Percentiles rank a stretch among this genome's conserved stretches.
phyloP scores from a whole-genome alignment of 1,284 basidiomycete species.

The Tranzscheliella williamsii region DNA sequence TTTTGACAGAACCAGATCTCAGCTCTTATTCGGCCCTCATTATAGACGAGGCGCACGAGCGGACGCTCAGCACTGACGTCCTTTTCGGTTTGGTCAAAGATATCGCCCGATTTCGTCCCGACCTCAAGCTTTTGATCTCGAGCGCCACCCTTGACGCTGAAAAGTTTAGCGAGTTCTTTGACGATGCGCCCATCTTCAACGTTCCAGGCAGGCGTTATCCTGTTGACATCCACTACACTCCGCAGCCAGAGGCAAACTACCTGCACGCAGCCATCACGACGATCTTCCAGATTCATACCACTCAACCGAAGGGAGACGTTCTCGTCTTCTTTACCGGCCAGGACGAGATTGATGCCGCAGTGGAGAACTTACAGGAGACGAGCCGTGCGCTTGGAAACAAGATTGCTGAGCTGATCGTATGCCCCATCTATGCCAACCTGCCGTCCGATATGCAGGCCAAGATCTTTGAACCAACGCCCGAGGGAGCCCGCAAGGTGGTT shows the following conservation, averaged over 20 bases:
- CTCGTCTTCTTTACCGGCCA: slow-evolving; percentile 97
- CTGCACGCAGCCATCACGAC: slow-evolving; percentile 98
- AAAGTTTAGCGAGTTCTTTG: slow-evolving; percentile 59
- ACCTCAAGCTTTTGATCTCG: slow-evolving; percentile 57
- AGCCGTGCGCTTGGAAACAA: slow-evolving; percentile 92
- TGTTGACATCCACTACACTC: slow-evolving; percentile 92
- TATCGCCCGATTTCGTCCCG: slow-evolving; percentile 57
- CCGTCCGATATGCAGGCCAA: slow-evolving; percentile 99
- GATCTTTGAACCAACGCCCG: slow-evolving; percentile 98
- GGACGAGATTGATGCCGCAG: slow-evolving; percentile 95
- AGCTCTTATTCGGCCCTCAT: slow-evolving; percentile 55
- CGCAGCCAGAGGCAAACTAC: slow-evolving; percentile 69
- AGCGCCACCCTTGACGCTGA: slow-evolving; percentile 59
- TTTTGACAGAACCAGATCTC: slow-evolving; percentile 58
- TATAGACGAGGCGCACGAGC: slow-evolving; percentile 60
- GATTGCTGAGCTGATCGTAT: slow-evolving; percentile 89
- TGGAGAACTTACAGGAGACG: slow-evolving; percentile 91
- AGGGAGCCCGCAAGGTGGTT: slow-evolving; percentile 88
- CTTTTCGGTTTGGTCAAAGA: slow-evolving; percentile 60
- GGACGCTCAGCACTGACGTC: slow-evolving; percentile 58
- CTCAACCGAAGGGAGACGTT: slow-evolving; percentile 97
- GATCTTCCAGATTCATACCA: slow-evolving; percentile 98
- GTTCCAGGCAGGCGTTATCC: slow-evolving; percentile 96
- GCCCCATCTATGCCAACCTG: slow-evolving; percentile 96
- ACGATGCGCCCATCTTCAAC: slow-evolving; percentile 59